Percentiles rank a stretch among this genome's conserved stretches.
Conservation (phyloP, 345 rosid genomes). For the Jatropha curcas region DNA sequence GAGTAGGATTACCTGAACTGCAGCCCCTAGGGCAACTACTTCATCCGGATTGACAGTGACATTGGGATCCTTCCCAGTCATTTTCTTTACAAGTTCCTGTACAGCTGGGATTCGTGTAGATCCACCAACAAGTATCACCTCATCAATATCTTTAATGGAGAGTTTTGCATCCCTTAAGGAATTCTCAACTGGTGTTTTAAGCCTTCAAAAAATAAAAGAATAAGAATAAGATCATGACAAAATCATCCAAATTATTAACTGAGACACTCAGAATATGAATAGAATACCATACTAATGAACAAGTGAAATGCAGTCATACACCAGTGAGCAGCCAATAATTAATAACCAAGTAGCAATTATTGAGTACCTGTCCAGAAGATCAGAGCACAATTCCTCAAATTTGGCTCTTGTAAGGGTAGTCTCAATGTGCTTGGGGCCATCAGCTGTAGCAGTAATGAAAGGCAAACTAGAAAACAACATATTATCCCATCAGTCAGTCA, state of each 20-base stretch:
- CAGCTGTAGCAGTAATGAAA: constrained; percentile 96
- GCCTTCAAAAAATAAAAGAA: constrained; percentile 40
- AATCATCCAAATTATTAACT: neutral
- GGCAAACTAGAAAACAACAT: constrained; percentile 64
- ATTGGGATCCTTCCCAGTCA: constrained; percentile 93
- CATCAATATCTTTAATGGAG: constrained; percentile 80
- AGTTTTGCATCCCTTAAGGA: constrained; percentile 89
- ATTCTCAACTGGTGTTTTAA: constrained; percentile 83
- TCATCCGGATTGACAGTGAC: constrained; percentile 98
- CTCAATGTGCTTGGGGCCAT: constrained; percentile 98
- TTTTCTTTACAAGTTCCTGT: constrained; percentile 83
- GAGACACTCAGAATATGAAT: neutral
- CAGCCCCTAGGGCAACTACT: constrained; percentile 98
- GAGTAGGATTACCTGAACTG: constrained; percentile 71
- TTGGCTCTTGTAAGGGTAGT: constrained; percentile 87
- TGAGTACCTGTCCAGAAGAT: constrained; percentile 80
- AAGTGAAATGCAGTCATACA: neutral
- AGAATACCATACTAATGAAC: neutral
- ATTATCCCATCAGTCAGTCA: neutral
- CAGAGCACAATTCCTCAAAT: constrained; percentile 90
- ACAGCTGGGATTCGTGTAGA: constrained; percentile 98
- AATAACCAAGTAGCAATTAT: neutral
- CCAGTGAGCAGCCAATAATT: neutral
- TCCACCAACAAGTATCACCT: constrained; percentile 97
- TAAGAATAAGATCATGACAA: neutral